Evolutionary conservation across 331 rosid genomes (phyloP).

Genomic region (Telfairia occidentalis): DNA sequence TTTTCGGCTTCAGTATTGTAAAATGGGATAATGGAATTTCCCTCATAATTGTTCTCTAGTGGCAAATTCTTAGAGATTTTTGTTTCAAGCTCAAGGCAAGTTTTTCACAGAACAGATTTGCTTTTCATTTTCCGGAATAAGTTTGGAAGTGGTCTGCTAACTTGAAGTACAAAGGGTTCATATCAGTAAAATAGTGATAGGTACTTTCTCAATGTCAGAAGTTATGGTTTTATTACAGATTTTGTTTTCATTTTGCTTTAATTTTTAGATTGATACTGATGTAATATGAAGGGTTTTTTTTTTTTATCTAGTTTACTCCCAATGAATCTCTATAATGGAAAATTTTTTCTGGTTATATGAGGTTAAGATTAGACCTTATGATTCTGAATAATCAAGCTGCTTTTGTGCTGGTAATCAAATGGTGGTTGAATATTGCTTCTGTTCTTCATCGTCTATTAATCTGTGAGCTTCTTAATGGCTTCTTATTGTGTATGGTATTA

Average conservation of each 20-base stretch:
- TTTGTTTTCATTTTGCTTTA: not conserved
- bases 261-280: not conserved
- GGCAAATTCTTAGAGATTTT: not conserved
- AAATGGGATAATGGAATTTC: not conserved
- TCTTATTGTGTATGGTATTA: not conserved
- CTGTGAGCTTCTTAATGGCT: not conserved
- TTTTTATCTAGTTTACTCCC: not conserved
- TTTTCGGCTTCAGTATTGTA: not conserved
- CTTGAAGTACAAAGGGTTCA: not conserved
- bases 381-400: not conserved
- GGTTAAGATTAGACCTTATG: not conserved
- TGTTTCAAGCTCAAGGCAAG: not conserved
- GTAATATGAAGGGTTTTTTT: not conserved
- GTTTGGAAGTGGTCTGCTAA: not conserved
- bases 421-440: not conserved
- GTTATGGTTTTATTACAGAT: not conserved
- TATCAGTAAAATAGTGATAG: not conserved
- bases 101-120: not conserved
- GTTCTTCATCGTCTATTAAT: not conserved
- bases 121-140: conserved; percentile 2
- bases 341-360: not conserved
- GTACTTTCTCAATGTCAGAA: not conserved
- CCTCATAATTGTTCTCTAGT: not conserved
- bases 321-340: not conserved
- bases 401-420: not conserved